Evolutionary conservation across 305 asterid species (phyloP).

Genomic region (Fraxinus sp.): DNA sequence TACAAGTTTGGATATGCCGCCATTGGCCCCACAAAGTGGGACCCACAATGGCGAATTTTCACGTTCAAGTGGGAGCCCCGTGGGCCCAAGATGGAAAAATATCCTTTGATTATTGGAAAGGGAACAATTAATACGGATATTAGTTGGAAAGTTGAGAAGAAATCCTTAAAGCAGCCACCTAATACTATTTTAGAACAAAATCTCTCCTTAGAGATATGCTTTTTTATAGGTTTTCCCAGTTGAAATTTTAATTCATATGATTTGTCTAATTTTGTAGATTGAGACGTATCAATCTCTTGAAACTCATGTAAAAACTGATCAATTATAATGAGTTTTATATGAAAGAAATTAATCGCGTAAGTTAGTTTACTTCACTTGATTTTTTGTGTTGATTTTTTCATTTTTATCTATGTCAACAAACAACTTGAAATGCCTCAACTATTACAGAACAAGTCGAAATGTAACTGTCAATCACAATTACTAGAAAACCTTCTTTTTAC

Average conservation of each 20-base stretch:
- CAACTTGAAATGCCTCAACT: background rate
- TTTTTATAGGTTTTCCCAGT: background rate
- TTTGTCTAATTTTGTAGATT: background rate
- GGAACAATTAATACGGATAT: background rate
- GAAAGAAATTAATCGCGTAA: too few species aligned
- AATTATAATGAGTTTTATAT: too few species aligned
- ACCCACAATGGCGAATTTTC: constrained; percentile 12
- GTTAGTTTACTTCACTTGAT: background rate
- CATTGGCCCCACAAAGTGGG: constrained; percentile 19
- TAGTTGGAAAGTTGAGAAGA: background rate
- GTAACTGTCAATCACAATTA: background rate
- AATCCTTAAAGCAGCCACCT: background rate
- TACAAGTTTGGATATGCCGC: constrained; percentile 3
- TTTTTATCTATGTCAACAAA: background rate
- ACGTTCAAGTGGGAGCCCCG: constrained; percentile 22
- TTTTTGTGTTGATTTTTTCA: background rate
- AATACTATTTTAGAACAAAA: background rate
- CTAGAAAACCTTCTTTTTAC: background rate
- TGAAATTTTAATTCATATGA: background rate
- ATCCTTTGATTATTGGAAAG: background rate
- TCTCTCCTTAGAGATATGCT: background rate
- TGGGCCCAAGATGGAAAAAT: background rate
- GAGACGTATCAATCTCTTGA: background rate
- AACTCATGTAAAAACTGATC: background rate
- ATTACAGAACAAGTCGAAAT: background rate